Evolutionary conservation across 495 filamentous ascomycete species (phyloP).

Genomic region (Aspergillus asperescens): DNA sequence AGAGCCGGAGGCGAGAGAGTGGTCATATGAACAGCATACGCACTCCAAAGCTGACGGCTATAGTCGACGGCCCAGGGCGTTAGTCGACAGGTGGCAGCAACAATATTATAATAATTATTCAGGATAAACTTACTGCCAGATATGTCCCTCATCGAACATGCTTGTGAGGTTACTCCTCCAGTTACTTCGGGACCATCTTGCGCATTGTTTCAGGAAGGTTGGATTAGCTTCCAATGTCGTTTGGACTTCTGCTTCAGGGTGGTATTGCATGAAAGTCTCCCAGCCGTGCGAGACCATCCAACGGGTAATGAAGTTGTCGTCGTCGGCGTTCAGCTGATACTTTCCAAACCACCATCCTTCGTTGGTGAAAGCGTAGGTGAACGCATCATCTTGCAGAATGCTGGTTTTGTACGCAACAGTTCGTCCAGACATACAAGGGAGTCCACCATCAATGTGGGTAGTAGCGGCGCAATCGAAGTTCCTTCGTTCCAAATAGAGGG

Average conservation of each 20-base stretch:
- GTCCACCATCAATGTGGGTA: slow-evolving; percentile 76
- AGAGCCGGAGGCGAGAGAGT: slow-evolving; percentile 69
- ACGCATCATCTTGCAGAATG: slow-evolving; percentile 72
- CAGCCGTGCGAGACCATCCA: slow-evolving; percentile 73
- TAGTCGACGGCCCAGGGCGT: slow-evolving; percentile 22
- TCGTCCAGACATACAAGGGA: slow-evolving; percentile 82
- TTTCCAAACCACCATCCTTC: slow-evolving; percentile 63
- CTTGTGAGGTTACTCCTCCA: slow-evolving; percentile 78
- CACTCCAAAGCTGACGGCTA: slow-evolving; percentile 68
- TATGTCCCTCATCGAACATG: slow-evolving; percentile 62
- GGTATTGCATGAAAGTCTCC: slow-evolving; percentile 74
- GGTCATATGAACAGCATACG: slow-evolving; percentile 69
- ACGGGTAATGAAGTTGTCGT: slow-evolving; percentile 79
- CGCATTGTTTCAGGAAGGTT: slow-evolving; percentile 72
- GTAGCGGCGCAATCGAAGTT: slow-evolving; percentile 89
- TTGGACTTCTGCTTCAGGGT: slow-evolving; percentile 64
- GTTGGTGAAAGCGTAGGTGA: slow-evolving; percentile 65
- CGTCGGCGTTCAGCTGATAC: slow-evolving; percentile 72
- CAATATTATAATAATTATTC: slow-evolving; percentile 8
- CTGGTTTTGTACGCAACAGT: slow-evolving; percentile 77
- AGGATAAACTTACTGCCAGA: slow-evolving; percentile 56
- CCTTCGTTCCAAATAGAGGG: slow-evolving; percentile 73
- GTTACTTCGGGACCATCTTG: slow-evolving; percentile 76
- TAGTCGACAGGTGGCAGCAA: slow-evolving; percentile 22
- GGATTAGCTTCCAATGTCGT: slow-evolving; percentile 70